A percentile compares a stretch with the other conserved stretches of the same genome.
Conservation (phyloP, 1,139 yeast genomes). For the Geotrichum fermentans region DNA sequence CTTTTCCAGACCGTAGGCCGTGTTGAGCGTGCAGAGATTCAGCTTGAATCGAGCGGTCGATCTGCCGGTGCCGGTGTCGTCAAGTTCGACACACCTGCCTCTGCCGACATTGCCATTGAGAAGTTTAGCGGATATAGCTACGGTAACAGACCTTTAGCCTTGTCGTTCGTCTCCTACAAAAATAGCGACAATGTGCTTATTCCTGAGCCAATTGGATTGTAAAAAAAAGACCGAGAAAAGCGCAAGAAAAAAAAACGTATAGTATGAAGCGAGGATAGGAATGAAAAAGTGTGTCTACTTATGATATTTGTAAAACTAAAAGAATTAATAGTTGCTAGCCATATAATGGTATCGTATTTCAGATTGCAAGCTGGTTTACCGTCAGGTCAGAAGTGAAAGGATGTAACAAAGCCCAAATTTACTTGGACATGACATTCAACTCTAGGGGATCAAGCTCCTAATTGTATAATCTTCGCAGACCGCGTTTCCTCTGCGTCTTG, state of each 20-base stretch:
- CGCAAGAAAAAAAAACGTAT: background rate
- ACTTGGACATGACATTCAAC: too few relatives aligned
- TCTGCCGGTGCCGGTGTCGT: conserved; percentile 84
- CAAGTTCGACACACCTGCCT: conserved; percentile 60
- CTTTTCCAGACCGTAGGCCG: conserved; percentile 81
- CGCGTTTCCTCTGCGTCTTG: too few relatives aligned
- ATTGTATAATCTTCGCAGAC: too few relatives aligned
- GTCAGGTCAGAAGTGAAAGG: too few relatives aligned
- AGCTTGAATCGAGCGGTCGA: conserved; percentile 58
- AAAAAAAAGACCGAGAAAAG: background rate
- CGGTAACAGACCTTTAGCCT: conserved; percentile 69
- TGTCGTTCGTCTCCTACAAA: conserved; percentile 50
- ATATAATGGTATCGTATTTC: too few relatives aligned
- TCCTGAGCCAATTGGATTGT: conserved; percentile 11
- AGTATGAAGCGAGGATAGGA: too few relatives aligned
- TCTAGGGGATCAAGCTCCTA: too few relatives aligned
- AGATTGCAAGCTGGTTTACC: too few relatives aligned
- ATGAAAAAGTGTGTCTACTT: too few relatives aligned
- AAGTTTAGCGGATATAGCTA: conserved; percentile 75
- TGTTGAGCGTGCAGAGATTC: conserved; percentile 74
- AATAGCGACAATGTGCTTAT: background rate
- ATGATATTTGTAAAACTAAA: too few relatives aligned
- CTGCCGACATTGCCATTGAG: conserved; percentile 69
- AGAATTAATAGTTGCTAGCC: too few relatives aligned
- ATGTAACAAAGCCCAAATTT: too few relatives aligned